Percentiles rank a stretch among this genome's conserved stretches.
Conservation (phyloP, 805 yeast genomes). For the Hanseniaspora singularis region DNA sequence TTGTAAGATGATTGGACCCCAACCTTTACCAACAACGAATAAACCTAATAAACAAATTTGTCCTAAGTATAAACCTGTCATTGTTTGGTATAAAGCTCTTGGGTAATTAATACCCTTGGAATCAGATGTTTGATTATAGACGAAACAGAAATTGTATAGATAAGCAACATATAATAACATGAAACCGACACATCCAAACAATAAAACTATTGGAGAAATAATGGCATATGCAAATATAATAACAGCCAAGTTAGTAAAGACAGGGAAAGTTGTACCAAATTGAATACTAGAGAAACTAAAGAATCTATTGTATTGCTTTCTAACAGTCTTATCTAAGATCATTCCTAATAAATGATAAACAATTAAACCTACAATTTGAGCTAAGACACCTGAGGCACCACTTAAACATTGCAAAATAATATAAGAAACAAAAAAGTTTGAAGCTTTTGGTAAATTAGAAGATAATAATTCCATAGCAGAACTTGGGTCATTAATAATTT, state of each 20-base stretch:
- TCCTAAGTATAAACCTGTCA: slow-evolving; percentile 79
- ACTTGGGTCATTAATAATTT: slow-evolving; percentile 47
- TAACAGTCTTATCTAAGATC: slow-evolving; percentile 48
- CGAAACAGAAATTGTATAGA: slow-evolving; percentile 65
- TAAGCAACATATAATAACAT: slow-evolving; percentile 62
- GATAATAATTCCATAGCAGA: slow-evolving; percentile 49
- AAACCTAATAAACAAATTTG: slow-evolving; percentile 77
- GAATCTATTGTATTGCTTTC: slow-evolving; percentile 57
- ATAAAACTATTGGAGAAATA: slow-evolving; percentile 70
- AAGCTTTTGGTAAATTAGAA: slow-evolving; percentile 57
- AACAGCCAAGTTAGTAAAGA: slow-evolving; percentile 57
- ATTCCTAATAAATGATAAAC: slow-evolving; percentile 48
- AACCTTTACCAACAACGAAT: slow-evolving; percentile 79
- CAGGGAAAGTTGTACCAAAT: slow-evolving; percentile 75
- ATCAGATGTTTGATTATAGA: slow-evolving; percentile 55
- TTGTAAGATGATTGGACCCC: slow-evolving; percentile 85
- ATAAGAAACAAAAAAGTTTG: slow-evolving; percentile 61
- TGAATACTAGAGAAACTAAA: slow-evolving; percentile 38
- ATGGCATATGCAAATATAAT: slow-evolving; percentile 56
- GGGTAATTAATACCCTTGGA: slow-evolving; percentile 76
- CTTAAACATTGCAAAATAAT: slow-evolving; percentile 58
- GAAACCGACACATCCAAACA: slow-evolving; percentile 64
- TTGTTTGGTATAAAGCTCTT: slow-evolving; percentile 75
- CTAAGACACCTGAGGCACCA: slow-evolving; percentile 50
- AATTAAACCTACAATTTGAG: slow-evolving; percentile 49